phyloP scores from a whole-genome alignment of 2,329 filamentous ascomycete species.

The Hypoxylon sp. region DNA sequence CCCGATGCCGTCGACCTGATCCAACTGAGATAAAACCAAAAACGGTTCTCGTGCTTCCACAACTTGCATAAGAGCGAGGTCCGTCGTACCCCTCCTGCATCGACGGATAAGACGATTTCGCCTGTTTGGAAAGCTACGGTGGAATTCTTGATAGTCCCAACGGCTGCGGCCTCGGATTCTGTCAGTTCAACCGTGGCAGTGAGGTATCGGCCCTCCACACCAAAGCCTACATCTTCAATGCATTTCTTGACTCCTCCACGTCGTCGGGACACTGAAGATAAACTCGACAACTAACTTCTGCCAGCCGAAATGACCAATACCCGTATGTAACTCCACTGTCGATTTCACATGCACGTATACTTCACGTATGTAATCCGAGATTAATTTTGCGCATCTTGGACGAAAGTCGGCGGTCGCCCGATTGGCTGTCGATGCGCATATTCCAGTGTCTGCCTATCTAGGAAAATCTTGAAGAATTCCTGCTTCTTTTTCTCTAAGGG shows the following conservation, averaged over 20 bases:
- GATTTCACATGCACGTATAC: conserved; percentile 66
- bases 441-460: conserved; percentile 62
- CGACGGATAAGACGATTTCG: conserved; percentile 61
- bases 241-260: conserved; percentile 65
- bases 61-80: conserved; percentile 62
- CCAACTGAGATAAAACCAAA: conserved; percentile 51
- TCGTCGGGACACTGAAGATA: conserved; percentile 71
- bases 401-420: conserved; percentile 58
- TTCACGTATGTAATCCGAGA: conserved; percentile 64
- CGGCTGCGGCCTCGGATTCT: conserved; percentile 64
- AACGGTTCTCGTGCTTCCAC: conserved; percentile 51
- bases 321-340: conserved; percentile 59
- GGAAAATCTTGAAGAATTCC: conserved; percentile 71
- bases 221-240: conserved; percentile 65
- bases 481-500: conserved; percentile 55
- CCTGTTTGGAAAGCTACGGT: conserved; percentile 57
- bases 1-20: conserved; percentile 61
- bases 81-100: conserved; percentile 64
- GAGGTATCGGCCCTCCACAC: conserved; percentile 58
- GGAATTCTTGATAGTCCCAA: conserved; percentile 62
- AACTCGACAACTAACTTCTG: conserved; percentile 64
- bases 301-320: conserved; percentile 59
- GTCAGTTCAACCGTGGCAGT: conserved; percentile 61
- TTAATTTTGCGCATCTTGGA: conserved; percentile 62
- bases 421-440: conserved; percentile 62